Evolutionary conservation across 495 filamentous ascomycete species (phyloP).

Genomic region (Penicillium canariense): DNA sequence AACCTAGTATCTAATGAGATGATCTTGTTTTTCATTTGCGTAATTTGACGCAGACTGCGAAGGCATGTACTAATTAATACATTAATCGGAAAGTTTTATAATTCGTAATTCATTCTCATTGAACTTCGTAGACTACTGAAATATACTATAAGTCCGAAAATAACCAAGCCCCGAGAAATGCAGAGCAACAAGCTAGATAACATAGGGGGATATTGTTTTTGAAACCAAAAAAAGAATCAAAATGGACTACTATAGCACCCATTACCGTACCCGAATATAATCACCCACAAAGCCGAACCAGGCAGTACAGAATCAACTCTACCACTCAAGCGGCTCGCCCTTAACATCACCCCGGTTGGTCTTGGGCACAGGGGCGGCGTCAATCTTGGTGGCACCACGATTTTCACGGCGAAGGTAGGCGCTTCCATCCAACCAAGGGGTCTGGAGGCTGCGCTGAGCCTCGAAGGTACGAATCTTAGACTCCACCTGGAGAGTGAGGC

Average conservation of each 20-base stretch:
- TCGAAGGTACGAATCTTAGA: constrained; percentile 87
- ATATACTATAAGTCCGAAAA: constrained; percentile 15
- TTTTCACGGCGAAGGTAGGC: constrained; percentile 74
- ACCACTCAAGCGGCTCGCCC: constrained; percentile 93
- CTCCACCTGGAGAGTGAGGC: constrained; percentile 87
- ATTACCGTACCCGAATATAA: constrained; percentile 16
- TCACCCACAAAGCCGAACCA: constrained; percentile 2
- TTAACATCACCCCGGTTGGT: constrained; percentile 86
- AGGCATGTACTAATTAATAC: background rate
- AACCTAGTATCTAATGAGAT: constrained; percentile 13
- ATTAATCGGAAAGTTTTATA: background rate
- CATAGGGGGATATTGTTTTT: constrained; percentile 25
- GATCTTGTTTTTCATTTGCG: background rate
- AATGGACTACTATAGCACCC: background rate
- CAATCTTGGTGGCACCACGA: constrained; percentile 64
- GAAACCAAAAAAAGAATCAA: constrained; percentile 11
- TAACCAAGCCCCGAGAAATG: constrained; percentile 11
- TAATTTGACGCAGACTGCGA: background rate
- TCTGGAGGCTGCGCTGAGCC: constrained; percentile 67
- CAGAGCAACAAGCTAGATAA: constrained; percentile 10
- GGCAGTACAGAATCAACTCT: constrained; percentile 25
- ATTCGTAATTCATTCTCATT: constrained; percentile 32
- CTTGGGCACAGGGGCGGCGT: constrained; percentile 80
- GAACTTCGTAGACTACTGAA: constrained; percentile 21
- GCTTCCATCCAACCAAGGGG: constrained; percentile 89